Evolutionary conservation across 108 stramenopile species (phyloP), one percentile per base, ranked within the genome.

Genomic region (Skeletonema marinoi): DNA sequence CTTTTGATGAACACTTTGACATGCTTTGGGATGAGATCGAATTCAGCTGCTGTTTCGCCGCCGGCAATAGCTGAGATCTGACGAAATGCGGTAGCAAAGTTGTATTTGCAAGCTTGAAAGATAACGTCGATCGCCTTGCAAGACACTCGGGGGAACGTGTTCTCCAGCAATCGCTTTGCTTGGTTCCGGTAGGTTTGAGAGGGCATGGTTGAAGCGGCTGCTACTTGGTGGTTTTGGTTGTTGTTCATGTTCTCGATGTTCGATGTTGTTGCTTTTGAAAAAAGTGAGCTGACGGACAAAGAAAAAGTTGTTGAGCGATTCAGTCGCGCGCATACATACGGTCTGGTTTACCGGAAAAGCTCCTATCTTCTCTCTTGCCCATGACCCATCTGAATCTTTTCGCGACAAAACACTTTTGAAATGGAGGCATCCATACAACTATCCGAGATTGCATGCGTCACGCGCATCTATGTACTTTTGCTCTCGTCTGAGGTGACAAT

Each of bases 1-100:
- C 11, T 60, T 32, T 60, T 60, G 60, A 60, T 32, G 60, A 60
- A 60, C 30, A 60, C 12, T 32, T 74, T 32, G 6, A 36, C 54
- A 33, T 51, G 12, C 4, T 51, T 51, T 4, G 50, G 19, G 19
- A 51, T 51, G 50, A 51, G 12, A 14, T 51, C 7, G 19, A 21
- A 51, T 21, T 51, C 13, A 51, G 5, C 50, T 10, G 17, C 4
- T n/a, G n/a, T n/a, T 19, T 51, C 50, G 6, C 19, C 50, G 1
- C 19, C 19, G 19, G 1, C 17, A 7, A 51, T 7, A 21, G 50
- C 19, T 19, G 50, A 51, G 50, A 51, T 4, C n/a, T 51, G 50
- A 17, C 50, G 50, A 51, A 51, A 51, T 19, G 50, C 17, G 5
- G 7, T 1, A 51, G 50, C 7, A 17, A 51, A 51, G 19, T 51